phyloP scores from a whole-genome alignment of 495 filamentous ascomycete species.

The Penicillium longicatenatum region DNA sequence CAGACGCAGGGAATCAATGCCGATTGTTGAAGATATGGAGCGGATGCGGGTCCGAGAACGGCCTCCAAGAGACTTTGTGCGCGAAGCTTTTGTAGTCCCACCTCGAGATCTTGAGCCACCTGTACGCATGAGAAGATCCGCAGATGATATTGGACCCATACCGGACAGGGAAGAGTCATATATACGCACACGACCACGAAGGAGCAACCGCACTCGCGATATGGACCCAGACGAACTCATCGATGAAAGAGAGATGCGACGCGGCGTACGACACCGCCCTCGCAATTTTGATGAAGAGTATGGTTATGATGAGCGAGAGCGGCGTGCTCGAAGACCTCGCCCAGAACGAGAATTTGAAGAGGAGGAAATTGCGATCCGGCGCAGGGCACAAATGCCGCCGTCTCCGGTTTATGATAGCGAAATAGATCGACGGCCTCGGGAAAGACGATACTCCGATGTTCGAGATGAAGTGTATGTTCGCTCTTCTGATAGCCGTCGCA shows the following conservation, averaged over 20 bases:
- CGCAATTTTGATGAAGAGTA: constrained; percentile 39
- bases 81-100: constrained; percentile 19
- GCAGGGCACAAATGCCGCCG: constrained; percentile 20
- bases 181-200: constrained; percentile 16
- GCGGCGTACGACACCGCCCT: constrained; percentile 18
- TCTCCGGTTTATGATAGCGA: constrained; percentile 27
- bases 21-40: constrained; percentile 33
- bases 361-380: constrained; percentile 30
- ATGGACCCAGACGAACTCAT: constrained; percentile 25
- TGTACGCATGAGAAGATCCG: constrained; percentile 21
- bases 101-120: constrained; percentile 24
- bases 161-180: constrained; percentile 36
- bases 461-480: constrained; percentile 20
- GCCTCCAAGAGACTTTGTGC: constrained; percentile 29
- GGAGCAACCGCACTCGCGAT: constrained; percentile 18
- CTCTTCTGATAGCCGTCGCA: constrained; percentile 14
- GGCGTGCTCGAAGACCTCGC: constrained; percentile 19
- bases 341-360: constrained; percentile 29
- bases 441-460: constrained; percentile 22
- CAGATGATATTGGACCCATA: constrained; percentile 23
- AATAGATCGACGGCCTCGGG: constrained; percentile 30
- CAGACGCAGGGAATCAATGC: constrained; percentile 30
- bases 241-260: constrained; percentile 18
- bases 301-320: constrained; percentile 29
- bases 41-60: constrained; percentile 34